Base-by-base conservation (phyloP, 2,329 filamentous ascomycete genomes). In the Xylariaceae sp. region DNA sequence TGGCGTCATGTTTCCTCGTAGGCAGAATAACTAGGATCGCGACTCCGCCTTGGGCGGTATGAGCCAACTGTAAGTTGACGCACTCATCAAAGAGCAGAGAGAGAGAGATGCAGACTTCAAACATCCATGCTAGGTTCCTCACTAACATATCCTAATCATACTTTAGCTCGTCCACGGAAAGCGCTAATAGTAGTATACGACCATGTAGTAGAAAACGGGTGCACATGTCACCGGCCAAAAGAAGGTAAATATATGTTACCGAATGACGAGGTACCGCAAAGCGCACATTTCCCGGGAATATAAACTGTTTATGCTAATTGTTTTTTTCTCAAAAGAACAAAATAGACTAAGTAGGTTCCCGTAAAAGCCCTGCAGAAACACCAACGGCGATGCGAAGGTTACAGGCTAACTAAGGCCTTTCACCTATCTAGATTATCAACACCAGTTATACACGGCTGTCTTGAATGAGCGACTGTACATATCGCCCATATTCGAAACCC, bases 171-270 rank as follows among this genome's bases (percentile, higher is more conserved):
- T 66, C 64, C 7, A 67, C 65, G 2, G 55, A 59, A 51, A 66
- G 64, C 34, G 14, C 65, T 21, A 52, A 45, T 7, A 60, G 57
- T 24, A 66, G 61, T 66, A 47, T 65, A 66, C 55, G 51, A 66
- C 51, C 60, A 65, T 19, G 49, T 66, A 12, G 45, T 59, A 6
- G 66, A 68, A 39, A 68, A 68, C 24, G 66, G 66, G 29, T 53
- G 65, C 24, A 68, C 65, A 6, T 68, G 67, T 39, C 66, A 68
- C 47, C 58, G 64, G 9, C 67, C 64, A 45, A 67, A 67, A 31
- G 65, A 64, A 43, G 66, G 66, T 8, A 67, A 69, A 54, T 69
- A 68, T 36, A 56, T 65, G 16, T 57, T 69, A 24, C 67, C 67
- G 6, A 69, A 69, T 34, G 67, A 69, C 6, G 63, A 66, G 55